A percentile compares a stretch with the other conserved stretches of the same genome.
Evolutionary conservation across 768 basidiomycete species (phyloP).

Genomic region (Pilatotrama ljubarskyi): DNA sequence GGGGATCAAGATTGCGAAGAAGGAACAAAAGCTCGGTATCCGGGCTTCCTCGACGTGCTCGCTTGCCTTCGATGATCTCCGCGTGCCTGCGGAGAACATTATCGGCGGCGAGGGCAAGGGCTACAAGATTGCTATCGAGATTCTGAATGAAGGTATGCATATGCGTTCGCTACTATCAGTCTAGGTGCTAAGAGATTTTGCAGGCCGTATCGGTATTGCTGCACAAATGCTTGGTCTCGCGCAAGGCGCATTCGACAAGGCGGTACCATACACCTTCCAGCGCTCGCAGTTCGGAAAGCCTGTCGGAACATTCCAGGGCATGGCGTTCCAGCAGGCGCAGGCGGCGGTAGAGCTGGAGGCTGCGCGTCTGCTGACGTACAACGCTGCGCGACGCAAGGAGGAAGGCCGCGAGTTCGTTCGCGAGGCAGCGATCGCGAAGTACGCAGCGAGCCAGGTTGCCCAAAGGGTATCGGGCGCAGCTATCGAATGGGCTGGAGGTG

Average conservation of each 20-base stretch:
- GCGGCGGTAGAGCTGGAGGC: conserved; percentile 89
- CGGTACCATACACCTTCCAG: conserved; percentile 93
- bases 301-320: conserved; percentile 93
- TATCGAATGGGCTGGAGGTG: conserved; percentile 95
- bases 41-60: conserved; percentile 94
- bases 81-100: conserved; percentile 82
- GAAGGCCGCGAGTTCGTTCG: conserved; percentile 83
- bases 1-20: conserved; percentile 97
- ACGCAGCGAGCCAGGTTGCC: conserved; percentile 85
- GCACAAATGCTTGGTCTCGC: conserved; percentile 99
- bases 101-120: conserved; percentile 91
- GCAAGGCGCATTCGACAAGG: conserved; percentile 94
- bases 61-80: conserved; percentile 92
- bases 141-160: conserved; percentile 80
- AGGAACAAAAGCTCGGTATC: conserved; percentile 98
- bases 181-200: too few species aligned
- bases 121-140: conserved; percentile 97
- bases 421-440: conserved; percentile 99
- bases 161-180: too few species aligned
- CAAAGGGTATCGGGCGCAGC: conserved; percentile 85
- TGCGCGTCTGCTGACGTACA: conserved; percentile 91
- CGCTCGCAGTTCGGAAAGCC: conserved; percentile 94
- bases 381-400: conserved; percentile 93
- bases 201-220: conserved; percentile 93
- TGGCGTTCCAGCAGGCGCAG: conserved; percentile 92